Percentiles rank a stretch among this genome's conserved stretches.
Evolutionary conservation across 2,329 filamentous ascomycete genomes (phyloP).

Genomic region (Coniochaeta pulveracea): DNA sequence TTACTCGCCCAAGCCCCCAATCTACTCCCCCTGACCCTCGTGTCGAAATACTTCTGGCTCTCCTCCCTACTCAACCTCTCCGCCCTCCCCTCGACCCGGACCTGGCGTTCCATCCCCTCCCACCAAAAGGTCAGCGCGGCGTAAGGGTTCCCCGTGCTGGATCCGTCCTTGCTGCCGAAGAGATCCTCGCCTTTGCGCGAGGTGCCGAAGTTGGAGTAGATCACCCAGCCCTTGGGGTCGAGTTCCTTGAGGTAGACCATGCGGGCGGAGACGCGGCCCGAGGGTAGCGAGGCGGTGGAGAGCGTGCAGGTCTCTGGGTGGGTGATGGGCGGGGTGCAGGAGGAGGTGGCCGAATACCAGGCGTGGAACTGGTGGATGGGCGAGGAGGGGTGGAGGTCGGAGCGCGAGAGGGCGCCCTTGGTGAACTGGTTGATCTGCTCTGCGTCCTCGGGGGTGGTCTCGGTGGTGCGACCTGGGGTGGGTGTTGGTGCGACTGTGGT

Average conservation of each 20-base stretch:
- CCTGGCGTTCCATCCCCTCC: conserved; percentile 76
- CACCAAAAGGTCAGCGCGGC: conserved; percentile 87
- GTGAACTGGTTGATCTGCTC: conserved; percentile 55
- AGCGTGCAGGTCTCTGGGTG: conserved; percentile 86
- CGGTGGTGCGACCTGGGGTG: conserved; percentile 50
- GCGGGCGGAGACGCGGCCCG: conserved; percentile 72
- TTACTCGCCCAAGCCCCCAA: conserved; percentile 89
- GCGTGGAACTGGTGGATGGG: conserved; percentile 78
- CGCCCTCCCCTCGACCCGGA: conserved; percentile 72
- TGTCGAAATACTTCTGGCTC: conserved; percentile 58
- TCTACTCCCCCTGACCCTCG: conserved; percentile 64
- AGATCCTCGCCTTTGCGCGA: conserved; percentile 60
- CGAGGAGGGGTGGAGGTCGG: conserved; percentile 46
- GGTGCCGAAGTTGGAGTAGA: conserved; percentile 89
- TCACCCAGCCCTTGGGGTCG: conserved; percentile 69
- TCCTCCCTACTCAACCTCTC: conserved; percentile 59
- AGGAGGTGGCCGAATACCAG: conserved; percentile 73
- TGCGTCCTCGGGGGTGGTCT: conserved; percentile 37
- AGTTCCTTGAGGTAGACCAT: conserved; percentile 95
- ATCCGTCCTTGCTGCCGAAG: conserved; percentile 17
- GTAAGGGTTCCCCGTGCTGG: conserved; percentile 49
- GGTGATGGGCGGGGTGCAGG: conserved; percentile 32
- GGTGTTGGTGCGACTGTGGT: conserved; percentile 12
- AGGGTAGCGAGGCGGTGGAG: conserved; percentile 73
- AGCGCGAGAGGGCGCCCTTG: conserved; percentile 43